These are phyloP conservation scores for Perkinsus olseni DNA, from an alignment of 169 alveolate species.

Conservation along the genomic window DNA sequence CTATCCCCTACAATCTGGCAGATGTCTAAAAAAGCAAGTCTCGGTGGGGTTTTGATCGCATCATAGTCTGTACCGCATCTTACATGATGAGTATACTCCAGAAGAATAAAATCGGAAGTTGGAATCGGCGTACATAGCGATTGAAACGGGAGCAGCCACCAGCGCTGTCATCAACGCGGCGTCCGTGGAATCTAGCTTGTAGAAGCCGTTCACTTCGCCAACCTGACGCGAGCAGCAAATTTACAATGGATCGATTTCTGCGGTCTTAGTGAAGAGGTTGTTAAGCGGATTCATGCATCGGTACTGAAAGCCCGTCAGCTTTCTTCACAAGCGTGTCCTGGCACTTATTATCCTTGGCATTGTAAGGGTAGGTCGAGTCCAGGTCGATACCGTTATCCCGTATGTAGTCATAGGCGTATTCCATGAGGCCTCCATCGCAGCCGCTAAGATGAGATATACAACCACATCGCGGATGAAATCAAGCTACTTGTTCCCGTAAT, in stretches of 20 bases:
- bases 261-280: not conserved
- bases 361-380: slow-evolving; percentile 34
- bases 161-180: not conserved
- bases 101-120: too few species aligned
- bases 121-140: too few species aligned
- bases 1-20: too few species aligned
- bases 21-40: too few species aligned
- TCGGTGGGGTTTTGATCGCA: too few species aligned
- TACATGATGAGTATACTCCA: too few species aligned
- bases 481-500: not conserved
- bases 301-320: not conserved
- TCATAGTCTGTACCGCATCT: too few species aligned
- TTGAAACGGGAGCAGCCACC: not conserved
- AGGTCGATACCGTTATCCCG: slow-evolving; percentile 37
- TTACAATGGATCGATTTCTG: not conserved
- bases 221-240: not conserved
- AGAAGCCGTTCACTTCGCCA: not conserved
- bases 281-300: not conserved
- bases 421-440: slow-evolving; percentile 65
- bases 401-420: slow-evolving; percentile 41
- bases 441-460: slow-evolving; percentile 20
- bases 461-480: not conserved
- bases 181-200: not conserved
- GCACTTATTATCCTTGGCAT: not conserved
- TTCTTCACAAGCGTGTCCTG: not conserved